Evolutionary conservation across 2,329 filamentous ascomycete genomes (phyloP), one percentile per base, ranked within the genome.

Genomic region (Penicillium sp.): DNA sequence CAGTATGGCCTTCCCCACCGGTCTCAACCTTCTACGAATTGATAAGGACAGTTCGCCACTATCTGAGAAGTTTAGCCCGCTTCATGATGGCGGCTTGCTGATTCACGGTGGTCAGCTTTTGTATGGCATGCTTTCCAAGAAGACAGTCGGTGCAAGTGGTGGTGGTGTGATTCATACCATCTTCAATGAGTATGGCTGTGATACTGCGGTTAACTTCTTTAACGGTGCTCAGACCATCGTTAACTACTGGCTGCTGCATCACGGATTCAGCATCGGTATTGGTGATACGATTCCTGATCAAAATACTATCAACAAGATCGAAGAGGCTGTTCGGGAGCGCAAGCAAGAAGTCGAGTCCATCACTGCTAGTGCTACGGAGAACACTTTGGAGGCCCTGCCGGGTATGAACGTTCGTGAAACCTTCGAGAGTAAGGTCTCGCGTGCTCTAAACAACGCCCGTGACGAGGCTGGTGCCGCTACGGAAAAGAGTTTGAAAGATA

Each of bases 361-460:
- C 54, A 94, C 92, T 9, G 81, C 81, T 5, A 80, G 85, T 69
- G 95, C 95, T 2, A 95, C 92, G 3, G 86, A 87, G 47, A 96
- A 97, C 72, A 81, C 87, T 65, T 85, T 99, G 43, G 94, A 99
- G 74, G 86, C 92, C n/a, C 79, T 94, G 50, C 94, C 94, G 39
- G 94, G 94, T 84, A 97, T 99, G 92, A 99, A 95, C 62, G 89
- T 99, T 56, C 90, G 95, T 80, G 92, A 96, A 71, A 97, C 94
- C 0, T 99, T 99, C 71, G 94, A 99, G 77, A 95, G 90, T 78
- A 93, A 95, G 77, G 94, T 97, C 29, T 96, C 93, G 44, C 92
- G 92, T 74, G 91, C 91, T 52, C 81, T 99, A 51, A 97, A 99
- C 77, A 91, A 89, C 60, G 93, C 93, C 71, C 93, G 93, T 89